Conservation (phyloP, 1,284 basidiomycete species). For the Veloporphyrellus conicus region DNA sequence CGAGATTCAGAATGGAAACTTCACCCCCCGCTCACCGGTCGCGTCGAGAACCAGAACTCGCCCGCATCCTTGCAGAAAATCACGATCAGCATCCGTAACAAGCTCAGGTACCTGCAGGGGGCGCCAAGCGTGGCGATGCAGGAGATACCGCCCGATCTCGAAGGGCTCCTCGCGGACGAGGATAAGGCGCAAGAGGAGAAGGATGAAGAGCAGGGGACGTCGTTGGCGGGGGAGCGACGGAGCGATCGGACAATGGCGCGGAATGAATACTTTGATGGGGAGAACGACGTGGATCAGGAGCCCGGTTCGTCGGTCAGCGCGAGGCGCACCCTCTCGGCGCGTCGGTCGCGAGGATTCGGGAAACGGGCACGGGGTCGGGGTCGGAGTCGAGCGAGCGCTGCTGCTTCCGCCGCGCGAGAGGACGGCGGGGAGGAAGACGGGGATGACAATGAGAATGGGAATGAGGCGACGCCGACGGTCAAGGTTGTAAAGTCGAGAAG, state of each 20-base stretch:
- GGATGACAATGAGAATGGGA: slow-evolving; percentile 26
- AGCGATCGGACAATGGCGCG: slow-evolving; percentile 47
- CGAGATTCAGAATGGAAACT: slow-evolving; percentile 86
- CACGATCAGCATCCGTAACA: slow-evolving; percentile 80
- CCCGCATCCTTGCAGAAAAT: slow-evolving; percentile 81
- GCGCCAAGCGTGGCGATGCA: slow-evolving; percentile 96
- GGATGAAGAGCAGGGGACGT: slow-evolving; percentile 61
- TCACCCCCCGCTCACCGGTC: slow-evolving; percentile 86
- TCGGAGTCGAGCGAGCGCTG: slow-evolving; percentile 20
- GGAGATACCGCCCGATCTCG: slow-evolving; percentile 90
- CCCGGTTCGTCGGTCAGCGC: slow-evolving; percentile 26
- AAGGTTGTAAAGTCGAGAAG: slow-evolving; percentile 13
- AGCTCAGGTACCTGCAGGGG: slow-evolving; percentile 88
- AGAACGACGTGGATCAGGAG: slow-evolving; percentile 59
- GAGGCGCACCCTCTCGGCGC: slow-evolving; percentile 13
- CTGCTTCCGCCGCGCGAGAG: slow-evolving; percentile 8
- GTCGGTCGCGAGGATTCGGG: slow-evolving; percentile 29
- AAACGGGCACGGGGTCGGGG: slow-evolving; percentile 32
- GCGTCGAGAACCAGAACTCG: slow-evolving; percentile 92
- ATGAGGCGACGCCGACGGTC: slow-evolving; percentile 8
- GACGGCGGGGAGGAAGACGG: slow-evolving; percentile 13
- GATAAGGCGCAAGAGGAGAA: slow-evolving; percentile 68
- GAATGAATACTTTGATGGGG: slow-evolving; percentile 73
- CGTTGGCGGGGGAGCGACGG: slow-evolving; percentile 54
- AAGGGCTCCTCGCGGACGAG: slow-evolving; percentile 76